A percentile compares a stretch with the other conserved stretches of the same genome.
phyloP scores from a whole-genome alignment of 805 yeast species.

The Limtongia smithiae region DNA sequence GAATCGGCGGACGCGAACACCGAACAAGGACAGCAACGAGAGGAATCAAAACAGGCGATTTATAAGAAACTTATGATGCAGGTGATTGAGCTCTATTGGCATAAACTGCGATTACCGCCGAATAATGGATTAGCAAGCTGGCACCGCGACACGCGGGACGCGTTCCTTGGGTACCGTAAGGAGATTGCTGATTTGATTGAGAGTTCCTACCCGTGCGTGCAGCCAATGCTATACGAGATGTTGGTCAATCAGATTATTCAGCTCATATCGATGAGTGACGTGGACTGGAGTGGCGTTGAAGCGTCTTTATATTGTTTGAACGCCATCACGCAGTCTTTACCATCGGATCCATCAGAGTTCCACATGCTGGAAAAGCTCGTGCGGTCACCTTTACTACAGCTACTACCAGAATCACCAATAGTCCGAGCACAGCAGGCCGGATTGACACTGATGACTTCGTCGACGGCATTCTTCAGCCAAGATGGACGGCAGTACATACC shows the following conservation, averaged over 20 bases:
- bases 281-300: constrained; percentile 49
- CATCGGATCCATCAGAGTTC: constrained; percentile 38
- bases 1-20: neutral
- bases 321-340: constrained; percentile 51
- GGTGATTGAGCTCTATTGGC: constrained; percentile 31
- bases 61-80: too few species aligned
- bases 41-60: constrained; percentile 3
- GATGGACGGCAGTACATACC: constrained; percentile 48
- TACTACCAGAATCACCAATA: constrained; percentile 30
- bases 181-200: constrained; percentile 79
- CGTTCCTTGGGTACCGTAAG: constrained; percentile 63
- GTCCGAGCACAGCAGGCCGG: constrained; percentile 46
- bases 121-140: constrained; percentile 23
- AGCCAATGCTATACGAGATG: constrained; percentile 47
- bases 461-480: constrained; percentile 46
- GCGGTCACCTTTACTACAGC: constrained; percentile 33
- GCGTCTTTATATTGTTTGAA: constrained; percentile 57
- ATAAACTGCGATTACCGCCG: constrained; percentile 15
- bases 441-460: constrained; percentile 54
- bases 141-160: constrained; percentile 44
- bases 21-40: neutral
- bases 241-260: constrained; percentile 41
- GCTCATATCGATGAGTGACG: constrained; percentile 2
- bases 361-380: constrained; percentile 32
- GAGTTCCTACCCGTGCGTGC: constrained; percentile 62